Base-by-base conservation (phyloP, 805 yeast genomes). In the Pichia paraexigua region DNA sequence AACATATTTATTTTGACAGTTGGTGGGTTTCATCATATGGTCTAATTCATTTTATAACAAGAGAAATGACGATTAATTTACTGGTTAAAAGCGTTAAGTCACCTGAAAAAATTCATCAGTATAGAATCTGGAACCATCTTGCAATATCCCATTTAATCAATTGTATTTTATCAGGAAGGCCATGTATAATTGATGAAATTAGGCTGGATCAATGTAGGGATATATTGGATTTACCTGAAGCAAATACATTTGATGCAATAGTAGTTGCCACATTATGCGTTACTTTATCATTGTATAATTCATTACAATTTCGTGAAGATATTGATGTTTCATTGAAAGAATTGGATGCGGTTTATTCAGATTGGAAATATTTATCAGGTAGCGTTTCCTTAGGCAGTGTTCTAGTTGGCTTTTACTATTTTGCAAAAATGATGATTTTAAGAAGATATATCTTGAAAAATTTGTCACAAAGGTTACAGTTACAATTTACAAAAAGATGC, bases 181-280 rank as follows among this genome's bases (percentile, higher is more conserved):
- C 79, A 76, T 83, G 89, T 59, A 68, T 83, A 12, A 64, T 85
- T 9, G 88, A 83, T 60, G 82, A 77, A 53, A 69, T 76, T 24
- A 69, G 88, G 41, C 63, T 83, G 43, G 80, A 78, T 52, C 76
- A 78, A 53, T 80, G 87, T 54, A 72, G 80, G 11, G 73, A 79
- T 21, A 76, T 84, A 1, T 65, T 85, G 37, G 78, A 81, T 25
- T 66, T 82, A 22, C 72, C 82, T 1, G 72, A 78, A 27, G 79
- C 89, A 2, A 81, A 85, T 10, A 81, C 83, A 58, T 84, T 84
- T 63, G 92, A 85, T 63, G 88, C 87, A 9, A 64, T 87, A 51
- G 80, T 85, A 80, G 85, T 85, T 9, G 83, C 87, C 44, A 89
- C 84, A 61, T 75, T 85, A 42, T 75, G 82, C 5, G 70, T 84